Conservation (phyloP, 73 alveolate species). For the Paramecium biaurelia region DNA sequence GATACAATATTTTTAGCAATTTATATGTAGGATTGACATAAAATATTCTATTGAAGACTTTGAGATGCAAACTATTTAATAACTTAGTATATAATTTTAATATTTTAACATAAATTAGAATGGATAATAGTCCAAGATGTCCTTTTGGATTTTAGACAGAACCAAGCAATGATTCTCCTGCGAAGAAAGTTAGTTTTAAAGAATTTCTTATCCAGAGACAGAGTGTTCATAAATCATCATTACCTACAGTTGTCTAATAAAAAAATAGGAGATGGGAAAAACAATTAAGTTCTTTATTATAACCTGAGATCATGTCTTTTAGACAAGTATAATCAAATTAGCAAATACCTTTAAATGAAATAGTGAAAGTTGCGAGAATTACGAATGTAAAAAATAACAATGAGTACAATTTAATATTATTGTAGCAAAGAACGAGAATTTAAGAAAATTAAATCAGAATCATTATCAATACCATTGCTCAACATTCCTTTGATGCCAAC, state of each 20-base stretch:
- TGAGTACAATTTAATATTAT: background rate
- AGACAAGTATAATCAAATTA: background rate
- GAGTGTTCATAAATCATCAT: background rate
- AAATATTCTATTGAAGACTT: background rate
- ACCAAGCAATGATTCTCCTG: background rate
- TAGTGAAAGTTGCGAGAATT: background rate
- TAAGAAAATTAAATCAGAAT: background rate
- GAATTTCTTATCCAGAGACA: background rate
- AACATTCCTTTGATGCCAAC: background rate
- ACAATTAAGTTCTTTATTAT: background rate
- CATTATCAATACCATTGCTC: background rate
- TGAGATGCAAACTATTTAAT: background rate
- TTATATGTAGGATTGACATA: background rate
- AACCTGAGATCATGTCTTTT: background rate
- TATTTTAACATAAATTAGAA: background rate
- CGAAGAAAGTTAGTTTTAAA: background rate
- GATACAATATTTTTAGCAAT: background rate
- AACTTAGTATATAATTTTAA: background rate
- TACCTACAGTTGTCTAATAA: background rate
- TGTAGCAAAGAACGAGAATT: background rate
- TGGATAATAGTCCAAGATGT: conserved; percentile 16
- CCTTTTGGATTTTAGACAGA: background rate
- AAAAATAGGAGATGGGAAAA: background rate
- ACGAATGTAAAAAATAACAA: background rate
- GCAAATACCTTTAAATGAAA: background rate